Evolutionary conservation across 176 grass and related monocot genomes (phyloP), one percentile per base, ranked within the genome.

Genomic region (Melocanna baccifera): DNA sequence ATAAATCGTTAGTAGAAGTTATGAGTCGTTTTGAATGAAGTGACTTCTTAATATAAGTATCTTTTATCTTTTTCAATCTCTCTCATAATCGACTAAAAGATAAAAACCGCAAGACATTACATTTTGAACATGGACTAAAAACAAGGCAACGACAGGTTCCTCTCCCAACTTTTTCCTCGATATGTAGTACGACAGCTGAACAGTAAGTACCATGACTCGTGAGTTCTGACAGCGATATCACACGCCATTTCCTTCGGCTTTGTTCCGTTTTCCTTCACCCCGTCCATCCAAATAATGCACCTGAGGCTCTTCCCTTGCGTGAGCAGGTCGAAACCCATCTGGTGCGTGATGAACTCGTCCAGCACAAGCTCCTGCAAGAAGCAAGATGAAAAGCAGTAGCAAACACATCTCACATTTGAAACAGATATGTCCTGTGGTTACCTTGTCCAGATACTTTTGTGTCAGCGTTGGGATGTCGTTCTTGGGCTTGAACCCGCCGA

Each of bases 401-500:
- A 59, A 51, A 55, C 18, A 18, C 52, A 9, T 7, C 52, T 22
- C 18, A 9, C 39, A 40, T 55, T 55, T 22, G 6, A 51, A 51
- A 51, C 48, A 18, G 4, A 51, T 51, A 4, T 34, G 15, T 51
- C 12, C 48, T 13, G 19, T 55, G 52, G 9, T 59, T 50, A 84
- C 87, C 91, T 89, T 85, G 55, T 91, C 75, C 1, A 94, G 42
- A 41, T 75, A 94, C 50, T 75, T 83, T 0, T 89, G 71, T 0
- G 85, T 80, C n/a, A 94, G 83, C 20, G 84, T 15, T 4, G 92
- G 89, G 70, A 94, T 85, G 41, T 94, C 86, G 0, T 67, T 62
- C 81, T 91, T 94, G 32, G 89, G 73, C 62, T 94, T 91, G 29
- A 94, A 55, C 46, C 89, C 92, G 16, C 89, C 89, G 78, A 89